Evolutionary conservation across 1,284 basidiomycete genomes (phyloP), one percentile per base, ranked within the genome.

Genomic region (Coniferiporia sulphurascens): DNA sequence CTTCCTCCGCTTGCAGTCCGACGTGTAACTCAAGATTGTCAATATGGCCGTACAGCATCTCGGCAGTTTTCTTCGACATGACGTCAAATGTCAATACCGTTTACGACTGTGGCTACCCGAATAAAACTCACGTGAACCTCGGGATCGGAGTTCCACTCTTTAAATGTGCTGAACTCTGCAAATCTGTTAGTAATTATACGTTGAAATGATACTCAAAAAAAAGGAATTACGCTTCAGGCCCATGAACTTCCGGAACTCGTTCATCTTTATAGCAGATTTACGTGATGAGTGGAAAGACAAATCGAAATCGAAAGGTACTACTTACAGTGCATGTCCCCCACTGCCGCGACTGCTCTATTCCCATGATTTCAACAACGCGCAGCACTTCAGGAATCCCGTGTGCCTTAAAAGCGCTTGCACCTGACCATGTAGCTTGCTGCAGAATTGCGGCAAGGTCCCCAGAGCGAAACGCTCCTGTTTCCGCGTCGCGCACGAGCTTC

Each of bases 21-120:
- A 84, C 85, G 67, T 92, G 80, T 19, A 92, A 79, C 69, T 92
- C 89, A 21, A 92, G 76, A 65, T 89, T 86, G 65, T 91, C 79
- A 68, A 92, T 87, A 65, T 91, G 77, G 38, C 78, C 79, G 69
- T 93, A 93, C 13, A 93, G 75, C 34, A 79, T 73, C 58, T 81
- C 77, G 0, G 92, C 92, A 1, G 85, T 80, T 21, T 71, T 74
- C 86, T 89, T 27, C 27, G 27, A 27, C 27, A 27, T 27, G 2
- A 27, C 27, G 5, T 27, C 27, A 27, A 27, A 27, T 27, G 27
- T 27, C 27, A 27, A 27, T 27, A 27, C 27, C 5, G 27, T 27
- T 27, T 27, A 27, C 5, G 27, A 27, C 27, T 27, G 27, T 27
- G 27, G 27, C 27, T 27, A 27, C 5, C 5, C 3, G 27, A 2